Base-by-base conservation (phyloP, 257 asterid species). In the Jacaranda mimosifolia region DNA sequence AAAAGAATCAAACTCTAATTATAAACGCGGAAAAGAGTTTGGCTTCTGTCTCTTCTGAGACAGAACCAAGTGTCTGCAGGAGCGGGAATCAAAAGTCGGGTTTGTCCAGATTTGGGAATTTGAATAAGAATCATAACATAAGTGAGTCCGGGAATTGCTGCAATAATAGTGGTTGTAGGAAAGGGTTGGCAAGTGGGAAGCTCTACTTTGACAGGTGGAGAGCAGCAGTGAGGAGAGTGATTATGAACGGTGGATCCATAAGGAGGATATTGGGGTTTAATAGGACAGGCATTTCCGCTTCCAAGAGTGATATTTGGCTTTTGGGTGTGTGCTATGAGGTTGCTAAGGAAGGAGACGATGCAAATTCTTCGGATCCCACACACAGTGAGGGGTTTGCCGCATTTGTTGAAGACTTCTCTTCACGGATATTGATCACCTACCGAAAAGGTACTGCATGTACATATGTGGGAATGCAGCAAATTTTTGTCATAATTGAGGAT, bases 391-490 rank as follows among this genome's bases (percentile, higher is more conserved):
- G 95, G 11, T 96, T 88, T 83, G 86, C 91, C 12, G 87, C 96
- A 9, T 93, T 96, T 80, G 91, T 91, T 56, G 97, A 96, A 81
- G 98, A 93, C 88, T 93, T 96, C 84, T 93, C 99, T 1, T 96
- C 99, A 0, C 86, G 96, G 78, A 79, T 96, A 55, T 84, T 91
- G 82, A 78, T 93, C 79, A 96, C 99, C 0, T 96, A 96, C 59
- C 97, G 99, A 17, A 96, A 87, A 93, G 99, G 99, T 88, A 77
- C 58, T 60, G 32, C 52, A 46, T 64, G 36, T 71, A 63, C 32
- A n/a, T 42, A 36, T 68, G 26, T 48, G 59, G 67, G 62, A 60
- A 42, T 56, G 26, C 52, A 42, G 56, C 19, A 14, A 59, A 4
- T 60, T 35, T 15, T 26, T 26, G 2, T 26, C 32, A 26, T 39